Evolutionary conservation across 2,329 filamentous ascomycete genomes (phyloP), one percentile per base, ranked within the genome.

Genomic region (Fusarium goolgardi): DNA sequence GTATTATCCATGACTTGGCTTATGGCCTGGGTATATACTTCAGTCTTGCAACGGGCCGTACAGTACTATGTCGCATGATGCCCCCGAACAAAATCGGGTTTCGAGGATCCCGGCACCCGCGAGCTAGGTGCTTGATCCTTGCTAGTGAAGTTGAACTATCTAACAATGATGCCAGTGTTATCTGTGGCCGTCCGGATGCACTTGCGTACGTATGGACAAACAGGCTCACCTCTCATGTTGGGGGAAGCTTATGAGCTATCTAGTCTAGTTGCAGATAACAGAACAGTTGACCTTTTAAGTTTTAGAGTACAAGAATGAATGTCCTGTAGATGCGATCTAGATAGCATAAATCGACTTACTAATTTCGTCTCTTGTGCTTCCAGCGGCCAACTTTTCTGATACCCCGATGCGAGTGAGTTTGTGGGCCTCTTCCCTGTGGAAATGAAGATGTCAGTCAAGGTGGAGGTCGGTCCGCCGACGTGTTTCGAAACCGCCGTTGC

Each of bases 401-500:
- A 39, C 35, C 35, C 35, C 11, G 12, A 39, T n/a, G n/a, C 35
- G 57, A 50, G 50, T 59, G 50, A 67, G 66, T 56, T 53, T 69
- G 66, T 69, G 66, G 66, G 53, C 62, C 66, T 55, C 40, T 44
- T 23, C 49, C 32, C 27, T 27, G 43, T 43, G 46, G 62, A 63
- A 59, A 63, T 35, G 39, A 62, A 58, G 41, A 53, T 56, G 20
- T 34, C 16, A 69, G 20, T 34, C 16, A 67, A 63, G 65, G 70
- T 69, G 70, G 70, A 72, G 65, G 60, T 18, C 47, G 55, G 52
- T 57, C 60, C 63, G 60, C 64, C 59, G 52, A 62, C 55, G 63
- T 59, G 71, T 72, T 73, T 72, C 71, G 71, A 73, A 73, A 73
- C 69, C 63, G 41, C 71, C 69, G 69, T 71, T 55, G 61, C 55